Conservation (phyloP, 179 eudicot species). For the Nepenthes alata region DNA sequence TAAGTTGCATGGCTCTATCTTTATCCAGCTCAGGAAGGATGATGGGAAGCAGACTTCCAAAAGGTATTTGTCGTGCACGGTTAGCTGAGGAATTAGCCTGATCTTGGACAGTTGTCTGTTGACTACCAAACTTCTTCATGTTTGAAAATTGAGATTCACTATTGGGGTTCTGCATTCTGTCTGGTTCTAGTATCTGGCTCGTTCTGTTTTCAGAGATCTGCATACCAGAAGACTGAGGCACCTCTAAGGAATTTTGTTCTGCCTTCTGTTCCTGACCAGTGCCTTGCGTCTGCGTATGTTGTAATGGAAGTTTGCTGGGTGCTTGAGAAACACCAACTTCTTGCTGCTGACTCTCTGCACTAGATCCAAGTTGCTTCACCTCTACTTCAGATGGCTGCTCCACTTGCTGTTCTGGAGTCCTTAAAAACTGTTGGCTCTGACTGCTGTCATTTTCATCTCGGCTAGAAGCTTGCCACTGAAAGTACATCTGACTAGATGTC, state of each 20-base stretch:
- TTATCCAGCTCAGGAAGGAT: constrained; percentile 78
- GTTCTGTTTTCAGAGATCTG: constrained; percentile 32
- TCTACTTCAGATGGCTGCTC: constrained; percentile 36
- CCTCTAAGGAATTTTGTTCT: constrained; percentile 27
- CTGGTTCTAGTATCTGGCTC: constrained; percentile 23
- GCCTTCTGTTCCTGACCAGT: constrained; percentile 20
- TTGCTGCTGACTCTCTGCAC: constrained; percentile 32
- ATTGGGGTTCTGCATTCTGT: constrained; percentile 17
- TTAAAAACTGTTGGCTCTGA: constrained; percentile 30
- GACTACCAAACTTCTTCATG: constrained; percentile 33
- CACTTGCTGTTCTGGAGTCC: constrained; percentile 21
- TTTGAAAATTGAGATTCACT: constrained; percentile 32
- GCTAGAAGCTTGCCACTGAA: constrained; percentile 57
- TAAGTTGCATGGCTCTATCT: constrained; percentile 70
- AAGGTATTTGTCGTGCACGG: constrained; percentile 66
- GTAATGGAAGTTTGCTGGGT: constrained; percentile 15
- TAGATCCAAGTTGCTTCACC: constrained; percentile 32
- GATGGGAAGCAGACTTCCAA: constrained; percentile 76
- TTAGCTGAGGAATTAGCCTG: constrained; percentile 29
- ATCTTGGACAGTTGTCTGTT: constrained; percentile 30
- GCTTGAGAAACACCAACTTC: constrained; percentile 29
- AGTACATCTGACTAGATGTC: constrained; percentile 36
- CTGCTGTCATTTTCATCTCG: constrained; percentile 31
- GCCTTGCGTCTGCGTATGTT: constrained; percentile 28
- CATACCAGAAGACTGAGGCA: constrained; percentile 26